Evolutionary conservation across 805 yeast genomes (phyloP).

Genomic region (Yarrowia sp.): DNA sequence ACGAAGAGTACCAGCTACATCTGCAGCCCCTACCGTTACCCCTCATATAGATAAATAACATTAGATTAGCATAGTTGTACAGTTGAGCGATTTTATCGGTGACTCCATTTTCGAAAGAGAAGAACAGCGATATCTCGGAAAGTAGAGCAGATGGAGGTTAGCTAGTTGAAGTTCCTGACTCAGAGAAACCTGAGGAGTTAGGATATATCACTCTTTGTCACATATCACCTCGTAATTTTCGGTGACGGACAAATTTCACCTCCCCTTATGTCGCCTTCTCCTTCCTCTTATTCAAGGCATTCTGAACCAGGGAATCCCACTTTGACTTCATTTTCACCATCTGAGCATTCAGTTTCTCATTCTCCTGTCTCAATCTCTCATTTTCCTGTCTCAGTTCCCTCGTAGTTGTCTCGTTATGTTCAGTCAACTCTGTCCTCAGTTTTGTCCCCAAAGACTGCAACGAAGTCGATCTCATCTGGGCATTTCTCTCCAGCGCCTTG

Average conservation of each 20-base stretch:
- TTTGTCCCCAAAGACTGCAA: constrained; percentile 5
- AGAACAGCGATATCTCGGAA: too few species aligned
- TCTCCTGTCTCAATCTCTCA: constrained; percentile 53
- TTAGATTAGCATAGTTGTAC: not conserved
- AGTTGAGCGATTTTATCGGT: not conserved
- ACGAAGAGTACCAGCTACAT: too few species aligned
- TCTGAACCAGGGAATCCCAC: constrained; percentile 72
- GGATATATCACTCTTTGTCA: too few species aligned
- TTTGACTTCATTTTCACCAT: constrained; percentile 61
- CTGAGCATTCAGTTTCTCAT: constrained; percentile 58
- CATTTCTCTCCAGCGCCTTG: constrained; percentile 34
- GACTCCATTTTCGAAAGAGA: too few species aligned
- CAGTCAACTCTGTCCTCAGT: constrained; percentile 1
- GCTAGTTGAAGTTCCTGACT: too few species aligned
- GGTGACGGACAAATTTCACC: too few species aligned
- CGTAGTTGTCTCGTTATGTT: not conserved
- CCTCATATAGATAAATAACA: not conserved
- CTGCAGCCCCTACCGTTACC: too few species aligned
- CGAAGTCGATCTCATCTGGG: constrained; percentile 34
- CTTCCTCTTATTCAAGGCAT: constrained; percentile 56
- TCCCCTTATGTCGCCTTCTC: not conserved
- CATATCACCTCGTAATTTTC: too few species aligned
- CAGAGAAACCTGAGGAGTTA: too few species aligned
- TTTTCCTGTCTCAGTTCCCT: constrained; percentile 44
- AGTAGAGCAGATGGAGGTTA: too few species aligned